Conservation (phyloP, 2,329 filamentous ascomycete genomes). For the Fusarium sp. region DNA sequence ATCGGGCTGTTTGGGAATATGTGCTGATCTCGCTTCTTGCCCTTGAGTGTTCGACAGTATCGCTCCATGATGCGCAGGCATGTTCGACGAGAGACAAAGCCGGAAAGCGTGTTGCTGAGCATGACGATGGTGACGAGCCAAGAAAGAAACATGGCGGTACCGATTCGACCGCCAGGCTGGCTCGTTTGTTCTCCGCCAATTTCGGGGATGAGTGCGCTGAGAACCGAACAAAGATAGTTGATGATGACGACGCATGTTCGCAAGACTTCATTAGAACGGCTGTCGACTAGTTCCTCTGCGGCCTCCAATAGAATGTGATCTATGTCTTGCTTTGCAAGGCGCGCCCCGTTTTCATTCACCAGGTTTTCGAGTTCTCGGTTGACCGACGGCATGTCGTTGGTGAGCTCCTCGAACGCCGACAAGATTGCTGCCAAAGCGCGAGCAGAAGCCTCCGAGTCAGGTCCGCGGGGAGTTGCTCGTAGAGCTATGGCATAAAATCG, state of each 20-base stretch:
- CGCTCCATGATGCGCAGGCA: conserved; percentile 11
- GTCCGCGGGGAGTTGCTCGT: background rate
- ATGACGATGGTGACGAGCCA: conserved; percentile 11
- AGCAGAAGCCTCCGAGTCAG: background rate
- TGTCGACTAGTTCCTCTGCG: conserved; percentile 5
- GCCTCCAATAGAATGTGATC: conserved; percentile 4
- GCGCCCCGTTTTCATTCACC: conserved; percentile 1
- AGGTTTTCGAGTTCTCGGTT: conserved; percentile 9
- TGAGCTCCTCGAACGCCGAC: conserved; percentile 25
- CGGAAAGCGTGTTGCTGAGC: conserved; percentile 24
- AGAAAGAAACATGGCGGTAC: conserved; percentile 9
- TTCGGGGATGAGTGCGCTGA: conserved; percentile 1
- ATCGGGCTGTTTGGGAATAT: conserved; percentile 1
- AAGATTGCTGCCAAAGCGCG: conserved; percentile 13
- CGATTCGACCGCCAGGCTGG: conserved; percentile 12
- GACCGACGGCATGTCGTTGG: conserved; percentile 13
- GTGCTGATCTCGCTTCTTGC: conserved; percentile 3
- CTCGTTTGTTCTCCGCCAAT: conserved; percentile 5
- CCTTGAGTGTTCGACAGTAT: conserved; percentile 6
- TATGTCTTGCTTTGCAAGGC: background rate
- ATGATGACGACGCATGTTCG: conserved; percentile 16
- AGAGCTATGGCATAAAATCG: conserved; percentile 3
- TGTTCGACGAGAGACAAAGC: conserved; percentile 5
- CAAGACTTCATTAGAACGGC: conserved; percentile 13
- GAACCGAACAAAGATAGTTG: conserved; percentile 18